Percentiles rank a stretch among this genome's conserved stretches.
These are phyloP conservation scores for Solanum medicagineum DNA, from an alignment of 257 asterid genomes.

Conservation along the genomic window DNA sequence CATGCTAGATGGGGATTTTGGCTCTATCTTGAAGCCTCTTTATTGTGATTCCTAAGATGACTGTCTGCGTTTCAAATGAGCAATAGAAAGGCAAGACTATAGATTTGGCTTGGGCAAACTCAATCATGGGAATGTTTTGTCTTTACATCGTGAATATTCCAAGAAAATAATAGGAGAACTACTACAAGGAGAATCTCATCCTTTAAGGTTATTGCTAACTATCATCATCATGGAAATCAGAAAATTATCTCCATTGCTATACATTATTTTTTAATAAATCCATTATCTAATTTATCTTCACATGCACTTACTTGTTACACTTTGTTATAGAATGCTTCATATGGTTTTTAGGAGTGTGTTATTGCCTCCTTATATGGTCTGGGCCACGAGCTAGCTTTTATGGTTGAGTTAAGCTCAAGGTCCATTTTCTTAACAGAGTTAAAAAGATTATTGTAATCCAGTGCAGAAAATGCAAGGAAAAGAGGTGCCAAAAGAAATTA, in stretches of 20 bases:
- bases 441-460: not conserved
- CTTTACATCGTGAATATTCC: not conserved
- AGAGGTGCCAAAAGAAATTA: not conserved
- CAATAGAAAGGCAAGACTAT: not conserved
- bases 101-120: not conserved
- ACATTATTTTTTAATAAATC: not conserved
- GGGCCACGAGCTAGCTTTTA: not conserved
- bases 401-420: not conserved
- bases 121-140: not conserved
- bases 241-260: not conserved
- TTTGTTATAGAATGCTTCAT: not conserved
- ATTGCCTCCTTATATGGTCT: not conserved
- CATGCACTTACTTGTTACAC: not conserved
- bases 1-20: not conserved
- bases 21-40: not conserved
- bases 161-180: not conserved
- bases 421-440: not conserved
- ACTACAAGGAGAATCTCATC: not conserved
- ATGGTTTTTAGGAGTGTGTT: not conserved
- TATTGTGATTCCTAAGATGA: not conserved
- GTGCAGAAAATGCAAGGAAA: not conserved
- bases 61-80: not conserved
- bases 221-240: not conserved
- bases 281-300: not conserved
- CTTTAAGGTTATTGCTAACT: not conserved